Base-by-base conservation (phyloP, 805 yeast genomes). In the Ogataea ramenticola region DNA sequence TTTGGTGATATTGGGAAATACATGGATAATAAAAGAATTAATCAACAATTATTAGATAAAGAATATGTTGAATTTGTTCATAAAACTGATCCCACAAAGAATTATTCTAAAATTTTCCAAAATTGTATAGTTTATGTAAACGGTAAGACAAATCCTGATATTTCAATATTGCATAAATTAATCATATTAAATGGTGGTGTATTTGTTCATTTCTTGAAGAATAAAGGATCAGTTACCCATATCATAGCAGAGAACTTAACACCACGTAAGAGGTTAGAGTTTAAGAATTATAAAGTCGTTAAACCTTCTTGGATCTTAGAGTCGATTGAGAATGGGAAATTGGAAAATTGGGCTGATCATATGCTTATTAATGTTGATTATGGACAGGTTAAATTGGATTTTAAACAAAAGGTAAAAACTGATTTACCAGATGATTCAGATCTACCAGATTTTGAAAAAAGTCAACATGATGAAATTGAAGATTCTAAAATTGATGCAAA, bases 131-230 rank as follows among this genome's bases (percentile, higher is more conserved):
- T 91, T 4, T 80, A 84, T 59, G 88, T 91, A n/a, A 90, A 89
- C 55, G 99, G 99, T 1, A 79, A 84, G 54, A 91, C 98, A 0
- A 65, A 64, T 2, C 98, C 98, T 0, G 78, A 90, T n/a, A 74
- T 88, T 15, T 65, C 75, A 36, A 82, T 78, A 47, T 64, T 93
- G 27, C 91, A 86, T 54, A 74, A 80, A 44, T 53, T 87, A 51
- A 80, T 91, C 2, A 76, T 86, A 2, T 51, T 78, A 10, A 75
- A 90, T 61, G 97, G 98, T 1, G 99, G 99, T 0, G 71, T 66
- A 42, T 86, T 85, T 48, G 56, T 82, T 20, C 83, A 82, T 48
- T 80, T 77, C 61, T 61, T 91, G 36, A 70, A 77, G 4, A 79
- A 82, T 5, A 90, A 90, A 57, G 74, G 83, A 3, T 69, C 72